Evolutionary conservation across 1,284 basidiomycete genomes (phyloP), one percentile per base, ranked within the genome.

Genomic region (Meira miltonrushii): DNA sequence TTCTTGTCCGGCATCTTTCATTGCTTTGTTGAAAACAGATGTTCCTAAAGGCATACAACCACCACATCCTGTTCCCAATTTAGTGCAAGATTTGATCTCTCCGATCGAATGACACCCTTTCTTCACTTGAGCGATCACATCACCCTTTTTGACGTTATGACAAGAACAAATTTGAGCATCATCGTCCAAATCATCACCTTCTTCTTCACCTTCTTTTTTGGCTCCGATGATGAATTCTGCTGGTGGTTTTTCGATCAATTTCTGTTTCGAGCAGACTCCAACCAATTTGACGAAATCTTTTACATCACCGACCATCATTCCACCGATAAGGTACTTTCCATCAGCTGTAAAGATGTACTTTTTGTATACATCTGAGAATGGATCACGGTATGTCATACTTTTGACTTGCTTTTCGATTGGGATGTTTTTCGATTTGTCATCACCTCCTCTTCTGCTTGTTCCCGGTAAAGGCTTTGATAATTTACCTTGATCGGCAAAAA

Each of bases 241-340:
- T 0, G 87, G 87, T 0, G 85, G 83, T 8, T 83, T 81, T 28
- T 88, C 86, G 47, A 88, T 80, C 3, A 82, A 68, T 82, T 87
- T 86, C 83, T 86, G 85, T 80, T 88, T 88, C 81, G 86, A 88
- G 47, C 87, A 85, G 37, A 89, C 81, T 4, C 85, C 81, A 11
- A 88, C 83, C 5, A 89, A 81, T 78, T 88, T 88, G 64, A 85
- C 83, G 67, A 84, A 89, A 73, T 88, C 86, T 47, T 81, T 82
- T 33, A 85, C 84, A 69, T 89, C 87, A 1, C 88, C 88, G 13
- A 89, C 84, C 87, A 89, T 88, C 84, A 88, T 88, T 1, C 88
- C 88, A 8, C 88, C 88, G 5, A 90, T 78, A 2, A 90, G 79
- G 25, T 87, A 83, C 74, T 86, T 86, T 17, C 88, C 88, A 72